Conservation (phyloP, 2,329 filamentous ascomycete genomes). For the Pseudomassariella vexata region DNA sequence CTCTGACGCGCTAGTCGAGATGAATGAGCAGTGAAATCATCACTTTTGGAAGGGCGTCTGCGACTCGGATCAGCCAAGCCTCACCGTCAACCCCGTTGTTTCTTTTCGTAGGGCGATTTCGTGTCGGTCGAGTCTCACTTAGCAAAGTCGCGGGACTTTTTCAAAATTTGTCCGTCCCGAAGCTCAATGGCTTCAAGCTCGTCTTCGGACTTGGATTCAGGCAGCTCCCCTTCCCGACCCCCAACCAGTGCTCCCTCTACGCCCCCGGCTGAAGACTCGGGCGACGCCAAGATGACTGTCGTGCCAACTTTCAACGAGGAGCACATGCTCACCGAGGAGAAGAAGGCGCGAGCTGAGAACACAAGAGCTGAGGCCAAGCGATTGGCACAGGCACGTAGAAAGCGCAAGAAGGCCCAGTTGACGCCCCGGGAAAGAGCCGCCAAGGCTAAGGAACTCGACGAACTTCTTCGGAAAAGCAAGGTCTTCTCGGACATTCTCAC, state of each 20-base stretch:
- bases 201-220: constrained; percentile 5
- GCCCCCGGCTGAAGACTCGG: constrained; percentile 12
- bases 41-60: too few species aligned
- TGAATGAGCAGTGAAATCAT: constrained; percentile 19
- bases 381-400: constrained; percentile 24
- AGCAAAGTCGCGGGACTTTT: too few species aligned
- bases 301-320: constrained; percentile 20
- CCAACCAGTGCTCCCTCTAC: constrained; percentile 17
- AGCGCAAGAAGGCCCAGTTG: constrained; percentile 39
- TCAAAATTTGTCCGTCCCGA: too few species aligned
- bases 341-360: constrained; percentile 40
- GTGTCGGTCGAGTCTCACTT: too few species aligned
- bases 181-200: constrained; percentile 4
- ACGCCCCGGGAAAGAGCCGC: constrained; percentile 49
- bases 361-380: constrained; percentile 41
- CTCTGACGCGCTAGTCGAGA: constrained; percentile 18
- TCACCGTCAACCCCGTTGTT: too few species aligned
- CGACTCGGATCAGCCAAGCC: too few species aligned
- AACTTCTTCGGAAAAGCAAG: constrained; percentile 52
- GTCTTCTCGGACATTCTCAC: constrained; percentile 59
- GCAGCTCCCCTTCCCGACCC: constrained; percentile 8
- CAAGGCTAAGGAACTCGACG: constrained; percentile 55
- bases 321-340: constrained; percentile 35
- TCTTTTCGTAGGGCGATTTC: too few species aligned
- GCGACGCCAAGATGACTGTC: constrained; percentile 16